phyloP scores from a whole-genome alignment of 352 stramenopile genomes.

The Ochromonadaceae sp. region DNA sequence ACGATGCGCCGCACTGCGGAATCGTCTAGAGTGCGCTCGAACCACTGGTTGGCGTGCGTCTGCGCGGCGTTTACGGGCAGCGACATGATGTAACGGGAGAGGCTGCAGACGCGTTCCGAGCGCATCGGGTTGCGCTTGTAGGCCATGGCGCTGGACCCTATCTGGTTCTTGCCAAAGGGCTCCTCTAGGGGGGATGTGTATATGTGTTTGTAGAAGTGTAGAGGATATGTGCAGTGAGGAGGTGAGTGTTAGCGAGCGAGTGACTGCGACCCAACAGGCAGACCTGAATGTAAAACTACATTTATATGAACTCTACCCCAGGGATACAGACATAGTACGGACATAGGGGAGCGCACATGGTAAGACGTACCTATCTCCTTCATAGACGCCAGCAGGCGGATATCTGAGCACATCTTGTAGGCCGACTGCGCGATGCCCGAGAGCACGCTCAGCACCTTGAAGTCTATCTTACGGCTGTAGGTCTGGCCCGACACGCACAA shows the following conservation, averaged over 20 bases:
- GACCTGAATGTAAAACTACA: neutral
- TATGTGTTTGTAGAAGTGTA: neutral
- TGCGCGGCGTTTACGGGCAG: constrained; percentile 84
- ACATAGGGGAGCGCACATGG: neutral
- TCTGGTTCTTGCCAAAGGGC: constrained; percentile 59
- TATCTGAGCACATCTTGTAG: constrained; percentile 98
- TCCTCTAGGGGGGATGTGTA: constrained; percentile 24
- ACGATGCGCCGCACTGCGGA: constrained; percentile 89
- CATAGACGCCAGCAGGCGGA: constrained; percentile 94
- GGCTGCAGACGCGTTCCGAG: constrained; percentile 88
- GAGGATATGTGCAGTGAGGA: neutral
- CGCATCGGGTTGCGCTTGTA: constrained; percentile 99
- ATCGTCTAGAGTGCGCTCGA: constrained; percentile 97
- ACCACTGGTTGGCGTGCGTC: constrained; percentile 94
- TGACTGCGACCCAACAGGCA: neutral
- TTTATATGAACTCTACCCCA: neutral
- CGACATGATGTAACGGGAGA: constrained; percentile 93
- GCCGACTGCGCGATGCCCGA: constrained; percentile 89
- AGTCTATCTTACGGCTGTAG: constrained; percentile 97
- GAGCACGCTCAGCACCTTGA: constrained; percentile 59
- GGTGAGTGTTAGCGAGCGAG: constrained; percentile 23
- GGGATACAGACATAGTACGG: neutral
- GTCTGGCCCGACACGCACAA: constrained; percentile 95
- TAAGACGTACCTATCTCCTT: constrained; percentile 90
- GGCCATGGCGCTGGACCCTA: constrained; percentile 94